phyloP scores from a whole-genome alignment of 2,329 filamentous ascomycete species.

The Fusarium torulosum region DNA sequence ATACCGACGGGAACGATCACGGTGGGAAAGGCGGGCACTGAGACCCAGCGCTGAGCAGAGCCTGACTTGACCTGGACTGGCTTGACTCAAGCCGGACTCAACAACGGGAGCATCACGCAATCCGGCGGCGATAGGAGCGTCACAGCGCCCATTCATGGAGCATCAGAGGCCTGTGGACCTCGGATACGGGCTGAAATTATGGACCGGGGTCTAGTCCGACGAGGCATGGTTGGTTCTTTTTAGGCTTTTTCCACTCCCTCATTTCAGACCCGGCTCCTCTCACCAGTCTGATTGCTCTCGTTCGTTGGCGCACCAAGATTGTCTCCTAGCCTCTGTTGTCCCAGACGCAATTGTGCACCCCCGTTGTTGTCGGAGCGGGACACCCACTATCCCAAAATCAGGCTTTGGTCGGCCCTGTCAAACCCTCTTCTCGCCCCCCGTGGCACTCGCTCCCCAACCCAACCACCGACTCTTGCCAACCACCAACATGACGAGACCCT shows the following conservation, averaged over 20 bases:
- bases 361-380: conserved; percentile 30
- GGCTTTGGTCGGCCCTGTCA: conserved; percentile 44
- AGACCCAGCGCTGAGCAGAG: conserved; percentile 35
- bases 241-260: conserved; percentile 35
- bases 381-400: conserved; percentile 43
- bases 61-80: conserved; percentile 39
- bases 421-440: conserved; percentile 45
- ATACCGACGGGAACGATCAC: conserved; percentile 35
- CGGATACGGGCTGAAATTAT: conserved; percentile 46
- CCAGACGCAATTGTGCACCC: conserved; percentile 40
- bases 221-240: conserved; percentile 43
- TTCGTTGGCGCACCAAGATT: conserved; percentile 34
- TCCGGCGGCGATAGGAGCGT: conserved; percentile 42
- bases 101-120: conserved; percentile 46
- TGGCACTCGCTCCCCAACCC: conserved; percentile 38
- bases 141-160: conserved; percentile 45
- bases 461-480: conserved; percentile 42
- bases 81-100: conserved; percentile 42
- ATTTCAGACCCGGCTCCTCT: conserved; percentile 35
- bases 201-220: conserved; percentile 40
- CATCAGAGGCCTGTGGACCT: conserved; percentile 36
- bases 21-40: conserved; percentile 37
- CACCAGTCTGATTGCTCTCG: conserved; percentile 26
- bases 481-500: conserved; percentile 44
- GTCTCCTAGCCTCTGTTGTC: conserved; percentile 30